phyloP scores from a whole-genome alignment of 208 protist genomes.

The Wallacemonas sp. region DNA sequence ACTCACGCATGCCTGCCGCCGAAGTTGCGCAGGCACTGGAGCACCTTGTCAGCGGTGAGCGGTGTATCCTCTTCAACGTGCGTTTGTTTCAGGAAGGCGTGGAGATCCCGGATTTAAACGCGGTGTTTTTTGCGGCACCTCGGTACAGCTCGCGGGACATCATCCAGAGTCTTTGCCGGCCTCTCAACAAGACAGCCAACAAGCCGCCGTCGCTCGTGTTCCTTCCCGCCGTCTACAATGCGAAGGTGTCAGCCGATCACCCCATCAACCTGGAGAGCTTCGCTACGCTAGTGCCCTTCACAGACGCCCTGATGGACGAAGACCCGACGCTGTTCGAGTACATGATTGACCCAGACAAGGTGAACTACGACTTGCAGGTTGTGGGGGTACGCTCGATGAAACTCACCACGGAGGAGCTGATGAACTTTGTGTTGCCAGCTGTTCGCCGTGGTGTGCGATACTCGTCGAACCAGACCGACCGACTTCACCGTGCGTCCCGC shows the following conservation, averaged over 20 bases:
- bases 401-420: constrained; percentile 55
- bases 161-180: constrained; percentile 81
- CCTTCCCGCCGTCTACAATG: constrained; percentile 67
- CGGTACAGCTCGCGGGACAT: constrained; percentile 82
- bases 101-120: constrained; percentile 76
- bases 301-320: constrained; percentile 83
- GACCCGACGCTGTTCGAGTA: constrained; percentile 78
- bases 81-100: constrained; percentile 81
- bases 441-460: constrained; percentile 77
- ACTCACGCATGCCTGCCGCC: constrained; percentile 58
- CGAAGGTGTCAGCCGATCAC: constrained; percentile 34
- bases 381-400: constrained; percentile 64
- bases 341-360: constrained; percentile 77
- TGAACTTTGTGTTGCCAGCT: constrained; percentile 64
- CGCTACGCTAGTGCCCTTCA: constrained; percentile 75
- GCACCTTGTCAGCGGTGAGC: constrained; percentile 36
- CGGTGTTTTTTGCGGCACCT: constrained; percentile 76
- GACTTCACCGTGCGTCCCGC: constrained; percentile 56
- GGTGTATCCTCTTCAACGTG: constrained; percentile 68
- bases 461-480: constrained; percentile 54
- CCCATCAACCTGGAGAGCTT: constrained; percentile 75
- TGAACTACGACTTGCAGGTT: constrained; percentile 70
- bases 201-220: constrained; percentile 72
- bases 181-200: constrained; percentile 55
- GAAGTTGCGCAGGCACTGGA: constrained; percentile 40